Evolutionary conservation across 805 yeast genomes (phyloP).

Genomic region (Wickerhamia fluorescens): DNA sequence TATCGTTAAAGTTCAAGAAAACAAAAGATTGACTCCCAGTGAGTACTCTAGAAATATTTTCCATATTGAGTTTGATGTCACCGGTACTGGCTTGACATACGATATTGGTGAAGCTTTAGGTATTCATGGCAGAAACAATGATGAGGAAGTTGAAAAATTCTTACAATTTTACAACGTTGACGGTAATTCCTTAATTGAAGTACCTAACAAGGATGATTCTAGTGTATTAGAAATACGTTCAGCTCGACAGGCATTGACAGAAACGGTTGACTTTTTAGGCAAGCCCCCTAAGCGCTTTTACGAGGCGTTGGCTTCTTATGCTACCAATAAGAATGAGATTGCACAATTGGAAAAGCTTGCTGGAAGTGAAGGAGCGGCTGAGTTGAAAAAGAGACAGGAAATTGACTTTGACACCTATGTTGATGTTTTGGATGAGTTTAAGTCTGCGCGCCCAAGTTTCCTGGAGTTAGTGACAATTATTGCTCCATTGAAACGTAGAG

Average conservation of each 20-base stretch:
- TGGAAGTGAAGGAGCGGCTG: slow-evolving; percentile 75
- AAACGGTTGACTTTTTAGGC: slow-evolving; percentile 83
- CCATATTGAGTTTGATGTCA: slow-evolving; percentile 89
- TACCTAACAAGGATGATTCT: slow-evolving; percentile 61
- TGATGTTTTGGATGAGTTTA: slow-evolving; percentile 73
- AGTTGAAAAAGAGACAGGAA: slow-evolving; percentile 78
- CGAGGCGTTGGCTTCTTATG: slow-evolving; percentile 70
- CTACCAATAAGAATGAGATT: slow-evolving; percentile 63
- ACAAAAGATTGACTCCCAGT: slow-evolving; percentile 82
- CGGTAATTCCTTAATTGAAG: slow-evolving; percentile 60
- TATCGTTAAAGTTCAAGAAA: slow-evolving; percentile 83
- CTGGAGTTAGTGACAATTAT: slow-evolving; percentile 64
- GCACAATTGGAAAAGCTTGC: slow-evolving; percentile 55
- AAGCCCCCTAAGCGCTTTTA: slow-evolving; percentile 94
- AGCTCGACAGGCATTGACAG: slow-evolving; percentile 70
- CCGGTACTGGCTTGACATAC: slow-evolving; percentile 86
- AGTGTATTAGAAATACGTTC: slow-evolving; percentile 65
- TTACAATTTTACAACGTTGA: slow-evolving; percentile 64
- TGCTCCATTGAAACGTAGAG: slow-evolving; percentile 91
- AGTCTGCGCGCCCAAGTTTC: slow-evolving; percentile 72
- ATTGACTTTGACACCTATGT: slow-evolving; percentile 74
- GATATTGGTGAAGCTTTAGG: slow-evolving; percentile 97
- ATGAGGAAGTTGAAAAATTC: slow-evolving; percentile 59
- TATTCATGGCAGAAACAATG: slow-evolving; percentile 81
- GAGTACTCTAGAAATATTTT: slow-evolving; percentile 92